Conservation (phyloP, 176 grass and related monocot species). For the Eragrostis nindensis region DNA sequence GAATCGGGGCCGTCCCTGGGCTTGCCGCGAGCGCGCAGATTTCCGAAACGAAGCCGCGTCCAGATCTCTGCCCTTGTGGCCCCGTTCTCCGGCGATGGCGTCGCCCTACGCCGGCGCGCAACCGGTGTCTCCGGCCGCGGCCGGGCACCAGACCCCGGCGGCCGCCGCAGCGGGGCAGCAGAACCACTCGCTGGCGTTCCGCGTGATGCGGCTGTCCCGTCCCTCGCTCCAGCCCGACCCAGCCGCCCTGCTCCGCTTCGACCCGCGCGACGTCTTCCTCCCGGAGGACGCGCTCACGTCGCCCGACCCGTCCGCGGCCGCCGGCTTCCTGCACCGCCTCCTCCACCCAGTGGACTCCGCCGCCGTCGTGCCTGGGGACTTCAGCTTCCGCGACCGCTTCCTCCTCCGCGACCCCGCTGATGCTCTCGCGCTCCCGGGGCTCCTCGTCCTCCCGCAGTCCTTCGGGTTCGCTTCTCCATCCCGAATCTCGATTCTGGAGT, state of each 20-base stretch:
- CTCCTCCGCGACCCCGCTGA: conserved; percentile 79
- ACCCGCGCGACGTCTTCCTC: conserved; percentile 81
- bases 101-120: conserved; percentile 54
- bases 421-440: conserved; percentile 81
- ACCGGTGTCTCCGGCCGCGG: conserved; percentile 38
- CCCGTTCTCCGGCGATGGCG: conserved; percentile 47
- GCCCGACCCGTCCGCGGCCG: conserved; percentile 41
- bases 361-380: conserved; percentile 58
- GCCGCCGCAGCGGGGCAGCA: conserved; percentile 29
- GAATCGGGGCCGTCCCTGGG: not conserved
- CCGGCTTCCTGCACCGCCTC: conserved; percentile 33
- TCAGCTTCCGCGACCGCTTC: conserved; percentile 87
- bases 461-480: conserved; percentile 65
- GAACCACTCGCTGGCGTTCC: conserved; percentile 88
- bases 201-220: conserved; percentile 94
- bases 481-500: conserved; percentile 19
- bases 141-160: not conserved
- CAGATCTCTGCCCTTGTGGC: conserved; percentile 37
- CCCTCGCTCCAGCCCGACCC: conserved; percentile 83
- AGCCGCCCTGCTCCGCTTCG: conserved; percentile 81
- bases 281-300: conserved; percentile 80
- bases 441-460: conserved; percentile 86
- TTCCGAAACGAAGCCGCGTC: not conserved
- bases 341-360: conserved; percentile 44
- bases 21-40: conserved; percentile 23